Evolutionary conservation across 345 rosid genomes (phyloP).

Genomic region (Eutrema yunnanense): DNA sequence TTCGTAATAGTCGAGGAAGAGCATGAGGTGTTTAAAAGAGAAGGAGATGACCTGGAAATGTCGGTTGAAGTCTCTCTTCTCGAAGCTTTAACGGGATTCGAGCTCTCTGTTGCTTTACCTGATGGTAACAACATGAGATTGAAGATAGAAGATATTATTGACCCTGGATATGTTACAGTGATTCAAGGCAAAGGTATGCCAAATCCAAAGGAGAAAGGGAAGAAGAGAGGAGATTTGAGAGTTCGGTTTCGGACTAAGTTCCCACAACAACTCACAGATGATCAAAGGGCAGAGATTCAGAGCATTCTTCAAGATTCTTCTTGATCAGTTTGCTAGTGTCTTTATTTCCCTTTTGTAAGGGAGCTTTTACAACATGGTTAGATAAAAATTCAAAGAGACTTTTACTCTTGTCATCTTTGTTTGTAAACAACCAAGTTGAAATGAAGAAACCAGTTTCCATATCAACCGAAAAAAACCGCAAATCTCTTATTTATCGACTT

Average conservation of each 20-base stretch:
- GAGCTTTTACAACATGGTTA: constrained; percentile 17
- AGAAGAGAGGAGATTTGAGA: constrained; percentile 53
- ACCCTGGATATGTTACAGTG: constrained; percentile 49
- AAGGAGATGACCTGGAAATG: constrained; percentile 63
- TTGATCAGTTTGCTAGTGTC: constrained; percentile 7
- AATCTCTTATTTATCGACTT: neutral
- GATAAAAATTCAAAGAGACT: constrained; percentile 2
- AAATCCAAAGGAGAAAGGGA: constrained; percentile 36
- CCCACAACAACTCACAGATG: constrained; percentile 46
- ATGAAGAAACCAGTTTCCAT: constrained; percentile 7
- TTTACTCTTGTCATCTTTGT: constrained; percentile 12
- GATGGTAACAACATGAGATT: constrained; percentile 43
- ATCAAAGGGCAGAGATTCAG: constrained; percentile 40
- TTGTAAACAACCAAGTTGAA: constrained; percentile 23
- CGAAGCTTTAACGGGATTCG: constrained; percentile 60
- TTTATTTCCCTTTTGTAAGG: neutral
- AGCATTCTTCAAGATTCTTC: constrained; percentile 43
- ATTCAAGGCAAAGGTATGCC: constrained; percentile 72
- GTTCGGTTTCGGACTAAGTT: constrained; percentile 41
- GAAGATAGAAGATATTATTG: constrained; percentile 40
- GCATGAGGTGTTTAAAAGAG: constrained; percentile 50
- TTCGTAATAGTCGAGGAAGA: constrained; percentile 57
- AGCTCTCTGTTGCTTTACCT: constrained; percentile 46
- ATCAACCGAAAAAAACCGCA: neutral
- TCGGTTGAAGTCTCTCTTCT: constrained; percentile 49